Percentiles rank a stretch among this genome's conserved stretches.
Evolutionary conservation across 805 yeast genomes (phyloP).

Genomic region (Cyberlindnera sargentensis): DNA sequence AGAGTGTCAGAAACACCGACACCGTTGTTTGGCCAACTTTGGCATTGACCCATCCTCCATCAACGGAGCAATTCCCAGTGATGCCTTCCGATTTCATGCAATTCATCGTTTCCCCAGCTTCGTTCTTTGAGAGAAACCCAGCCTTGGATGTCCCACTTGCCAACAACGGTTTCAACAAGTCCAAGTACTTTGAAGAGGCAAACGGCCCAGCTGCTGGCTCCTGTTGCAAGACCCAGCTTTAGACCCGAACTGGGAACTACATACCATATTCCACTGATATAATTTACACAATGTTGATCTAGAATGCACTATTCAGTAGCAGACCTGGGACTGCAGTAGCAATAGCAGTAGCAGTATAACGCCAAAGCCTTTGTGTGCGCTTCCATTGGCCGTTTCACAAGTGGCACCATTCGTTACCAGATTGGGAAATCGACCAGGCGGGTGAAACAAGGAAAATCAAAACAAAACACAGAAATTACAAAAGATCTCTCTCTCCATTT

Average conservation of each 20-base stretch:
- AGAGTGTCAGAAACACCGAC: slow-evolving; percentile 66
- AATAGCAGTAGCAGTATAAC: no score
- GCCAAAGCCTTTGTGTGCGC: no score
- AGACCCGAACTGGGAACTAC: not conserved
- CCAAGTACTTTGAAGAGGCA: slow-evolving; percentile 17
- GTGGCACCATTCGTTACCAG: no score
- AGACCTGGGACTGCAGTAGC: no score
- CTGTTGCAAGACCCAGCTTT: slow-evolving; percentile 15
- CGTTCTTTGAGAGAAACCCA: slow-evolving; percentile 74
- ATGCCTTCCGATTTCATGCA: slow-evolving; percentile 80
- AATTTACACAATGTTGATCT: no score
- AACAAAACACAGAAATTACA: not conserved
- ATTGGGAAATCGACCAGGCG: no score
- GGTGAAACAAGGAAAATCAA: not conserved
- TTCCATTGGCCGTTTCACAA: no score
- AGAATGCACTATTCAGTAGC: no score
- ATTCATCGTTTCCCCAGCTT: slow-evolving; percentile 59
- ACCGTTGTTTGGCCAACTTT: slow-evolving; percentile 76
- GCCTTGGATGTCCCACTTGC: slow-evolving; percentile 74
- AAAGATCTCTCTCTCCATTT: no score
- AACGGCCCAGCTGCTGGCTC: slow-evolving; percentile 8
- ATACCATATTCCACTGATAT: not conserved
- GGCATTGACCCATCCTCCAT: slow-evolving; percentile 77
- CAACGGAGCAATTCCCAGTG: slow-evolving; percentile 83
- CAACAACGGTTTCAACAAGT: slow-evolving; percentile 56